Base-by-base conservation (phyloP, 352 stramenopile species). In the Phytopythium delawarense region DNA sequence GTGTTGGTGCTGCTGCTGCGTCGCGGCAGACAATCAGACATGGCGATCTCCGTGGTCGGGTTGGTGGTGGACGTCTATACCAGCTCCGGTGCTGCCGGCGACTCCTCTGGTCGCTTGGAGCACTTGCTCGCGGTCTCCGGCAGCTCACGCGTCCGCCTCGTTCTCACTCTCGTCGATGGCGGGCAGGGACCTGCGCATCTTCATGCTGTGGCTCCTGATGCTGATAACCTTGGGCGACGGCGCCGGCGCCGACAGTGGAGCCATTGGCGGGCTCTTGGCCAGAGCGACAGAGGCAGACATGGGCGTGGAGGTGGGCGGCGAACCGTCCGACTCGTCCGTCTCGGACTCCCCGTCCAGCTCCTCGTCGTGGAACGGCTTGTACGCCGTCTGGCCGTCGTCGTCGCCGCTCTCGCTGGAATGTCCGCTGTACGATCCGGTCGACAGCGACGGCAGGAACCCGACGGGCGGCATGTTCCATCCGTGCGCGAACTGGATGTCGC, bases 11-110 rank as follows among this genome's bases (percentile, higher is more conserved):
- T 40, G 35, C 35, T 15, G 12, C 35, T 40, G 9, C 35, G 35
- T 40, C 35, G 35, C 12, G 35, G 15, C 39, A 45, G 39, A 4
- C 16, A 13, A n/a, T n/a, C 18, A 7, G 16, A 13, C 18, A n/a
- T n/a, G 15, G 20, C 9, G 42, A 49, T 49, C 20, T 49, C 5
- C 20, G 6, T 25, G 42, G 1, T 49, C 20, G 70, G 51, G 45
- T 72, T 5, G 66, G 35, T 80, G 67, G 58, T 82, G 81, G 63
- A 71, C 65, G 58, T 71, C 74, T 23, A 73, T 39, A 57, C 79
- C 64, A 8, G 63, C 73, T 25, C 42, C n/a, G 7, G 20, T 21
- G 42, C 46, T 53, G 8, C 2, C n/a, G 4, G 13, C 50, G 50
- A 44, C 50, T 57, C 16, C 50, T 12, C n/a, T 45, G 32, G 32